Base-by-base conservation (phyloP, 1,284 basidiomycete species). In the Cutaneotrichosporon sp. region DNA sequence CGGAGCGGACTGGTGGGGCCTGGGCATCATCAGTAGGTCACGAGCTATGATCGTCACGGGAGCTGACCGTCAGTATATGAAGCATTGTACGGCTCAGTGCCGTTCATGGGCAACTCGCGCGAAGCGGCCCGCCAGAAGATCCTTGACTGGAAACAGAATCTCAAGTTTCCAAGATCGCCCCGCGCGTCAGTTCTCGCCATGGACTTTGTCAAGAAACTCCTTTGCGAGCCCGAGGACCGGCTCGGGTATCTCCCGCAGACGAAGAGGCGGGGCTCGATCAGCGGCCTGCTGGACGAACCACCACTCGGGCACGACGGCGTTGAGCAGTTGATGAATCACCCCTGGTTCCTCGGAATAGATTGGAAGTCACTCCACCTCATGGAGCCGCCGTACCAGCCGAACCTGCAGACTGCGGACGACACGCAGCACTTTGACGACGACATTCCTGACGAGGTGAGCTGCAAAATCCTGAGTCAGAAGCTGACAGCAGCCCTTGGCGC, bases 1-100 rank as follows among this genome's bases (percentile, higher is more conserved):
- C 74, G 88, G 87, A 31, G 96, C 90, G 70, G 93, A 97, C 70
- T 97, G 92, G 92, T 97, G 94, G 93, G 91, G 88, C 70, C 80
- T 97, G 44, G 92, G 92, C 20, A 87, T 94, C 49, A 94, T 96
- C 69, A 66, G 71, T 71, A 46, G 85, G 90, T 54, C 60, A 61
- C 39, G 7, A 20, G 14, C 37, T 17, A n/a, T n/a, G n/a, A n/a
- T n/a, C n/a, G n/a, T n/a, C n/a, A n/a, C n/a, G n/a, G n/a, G n/a
- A n/a, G 35, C 43, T 51, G 22, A 51, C 35, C n/a, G 5, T 19
- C 46, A 66, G 67, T 65, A 61, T 70, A 69, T 65, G 88, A 91
- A 72, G 90, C 88, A 68, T 77, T 92, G 66, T 92, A 89, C 64
- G 89, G 88, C 48, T 93, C 88, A 73, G 92, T 92, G 16, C 92